A percentile compares a stretch with the other conserved stretches of the same genome.
These are phyloP conservation scores for Athelia psychrophila DNA, from an alignment of 1,284 basidiomycete species.

Conservation along the genomic window DNA sequence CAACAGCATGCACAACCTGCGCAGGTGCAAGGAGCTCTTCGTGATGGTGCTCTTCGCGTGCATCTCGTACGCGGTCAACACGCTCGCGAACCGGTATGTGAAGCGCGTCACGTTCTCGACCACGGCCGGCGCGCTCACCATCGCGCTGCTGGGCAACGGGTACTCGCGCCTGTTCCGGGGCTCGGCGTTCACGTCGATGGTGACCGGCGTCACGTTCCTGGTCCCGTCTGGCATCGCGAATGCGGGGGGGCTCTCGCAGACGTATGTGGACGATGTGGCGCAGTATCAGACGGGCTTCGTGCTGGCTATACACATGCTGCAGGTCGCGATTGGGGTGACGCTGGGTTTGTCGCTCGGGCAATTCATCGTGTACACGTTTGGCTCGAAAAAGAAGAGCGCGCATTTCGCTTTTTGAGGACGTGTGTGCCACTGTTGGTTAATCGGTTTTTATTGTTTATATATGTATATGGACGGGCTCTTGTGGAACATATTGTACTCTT, in stretches of 20 bases:
- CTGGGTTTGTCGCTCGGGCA: slow-evolving; percentile 82
- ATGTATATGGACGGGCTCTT: too few species aligned
- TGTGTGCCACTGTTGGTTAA: too few species aligned
- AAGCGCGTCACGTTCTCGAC: slow-evolving; percentile 60
- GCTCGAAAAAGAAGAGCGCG: slow-evolving; percentile 67
- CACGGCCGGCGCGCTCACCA: slow-evolving; percentile 77
- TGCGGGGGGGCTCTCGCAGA: slow-evolving; percentile 77
- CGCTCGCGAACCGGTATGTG: slow-evolving; percentile 44
- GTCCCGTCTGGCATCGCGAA: slow-evolving; percentile 88
- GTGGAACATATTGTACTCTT: too few species aligned
- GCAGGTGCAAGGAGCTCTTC: slow-evolving; percentile 60
- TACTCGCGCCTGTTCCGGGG: slow-evolving; percentile 79
- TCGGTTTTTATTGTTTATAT: too few species aligned
- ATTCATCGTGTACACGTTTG: slow-evolving; percentile 75
- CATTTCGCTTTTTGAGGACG: slow-evolving; percentile 81
- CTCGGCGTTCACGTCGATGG: slow-evolving; percentile 86
- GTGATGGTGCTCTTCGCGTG: slow-evolving; percentile 83
- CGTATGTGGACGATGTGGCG: slow-evolving; percentile 58
- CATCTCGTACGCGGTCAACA: slow-evolving; percentile 71
- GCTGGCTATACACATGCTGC: slow-evolving; percentile 75
- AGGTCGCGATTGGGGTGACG: slow-evolving; percentile 85
- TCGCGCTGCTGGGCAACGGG: slow-evolving; percentile 77
- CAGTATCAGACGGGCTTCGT: slow-evolving; percentile 70
- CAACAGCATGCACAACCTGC: slow-evolving; percentile 70
- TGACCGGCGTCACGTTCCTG: slow-evolving; percentile 83